These are phyloP conservation scores for Yarrowia sp. DNA, from an alignment of 805 yeast genomes.

Conservation along the genomic window DNA sequence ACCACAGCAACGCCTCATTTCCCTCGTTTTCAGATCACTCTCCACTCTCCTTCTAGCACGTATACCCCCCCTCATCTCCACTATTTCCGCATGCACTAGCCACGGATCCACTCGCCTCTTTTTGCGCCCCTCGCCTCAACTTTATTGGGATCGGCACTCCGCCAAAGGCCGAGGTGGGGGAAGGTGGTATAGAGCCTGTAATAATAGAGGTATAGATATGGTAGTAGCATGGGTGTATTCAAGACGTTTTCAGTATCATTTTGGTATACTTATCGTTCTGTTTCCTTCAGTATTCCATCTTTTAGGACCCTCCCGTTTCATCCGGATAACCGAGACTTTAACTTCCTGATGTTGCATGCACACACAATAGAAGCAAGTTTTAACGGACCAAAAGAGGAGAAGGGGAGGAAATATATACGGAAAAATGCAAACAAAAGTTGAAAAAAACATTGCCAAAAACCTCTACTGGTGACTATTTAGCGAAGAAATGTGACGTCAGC, in stretches of 20 bases:
- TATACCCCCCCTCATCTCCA: neutral
- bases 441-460: too few relatives aligned
- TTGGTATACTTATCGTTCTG: too few relatives aligned
- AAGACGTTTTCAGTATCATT: neutral
- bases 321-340: neutral
- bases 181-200: neutral
- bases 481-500: too few relatives aligned
- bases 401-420: too few relatives aligned
- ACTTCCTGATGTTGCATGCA: neutral
- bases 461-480: too few relatives aligned
- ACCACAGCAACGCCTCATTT: neutral
- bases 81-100: slow-evolving; percentile 20
- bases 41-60: too few relatives aligned
- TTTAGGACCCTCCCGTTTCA: neutral
- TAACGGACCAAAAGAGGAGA: neutral
- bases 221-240: too few relatives aligned
- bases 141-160: slow-evolving; percentile 1
- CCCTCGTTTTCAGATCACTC: too few relatives aligned
- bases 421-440: too few relatives aligned
- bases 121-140: slow-evolving; percentile 9
- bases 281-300: too few relatives aligned
- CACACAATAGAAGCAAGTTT: neutral
- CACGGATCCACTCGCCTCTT: slow-evolving; percentile 22
- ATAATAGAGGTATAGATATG: too few relatives aligned
- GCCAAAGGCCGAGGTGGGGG: neutral